Percentiles rank a stretch among this genome's conserved stretches.
Evolutionary conservation across 805 yeast genomes (phyloP).

Genomic region (Yarrowia sp.): DNA sequence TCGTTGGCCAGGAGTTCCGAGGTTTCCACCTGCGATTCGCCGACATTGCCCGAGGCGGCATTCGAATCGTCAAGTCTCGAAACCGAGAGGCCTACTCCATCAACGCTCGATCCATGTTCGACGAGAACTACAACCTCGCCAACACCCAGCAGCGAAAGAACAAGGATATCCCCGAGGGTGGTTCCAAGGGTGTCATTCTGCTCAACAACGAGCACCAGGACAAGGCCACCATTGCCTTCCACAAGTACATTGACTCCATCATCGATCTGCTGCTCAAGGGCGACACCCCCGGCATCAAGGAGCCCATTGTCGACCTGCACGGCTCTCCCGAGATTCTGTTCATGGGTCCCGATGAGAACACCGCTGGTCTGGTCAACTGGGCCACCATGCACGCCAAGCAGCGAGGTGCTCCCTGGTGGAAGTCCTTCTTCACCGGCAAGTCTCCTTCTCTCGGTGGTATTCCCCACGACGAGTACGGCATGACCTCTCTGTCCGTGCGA

Average conservation of each 20-base stretch:
- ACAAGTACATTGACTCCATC: conserved; percentile 90
- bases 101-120: conserved; percentile 87
- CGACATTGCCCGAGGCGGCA: conserved; percentile 98
- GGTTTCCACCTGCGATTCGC: conserved; percentile 97
- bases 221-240: conserved; percentile 82
- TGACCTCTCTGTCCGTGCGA: conserved; percentile 95
- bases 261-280: conserved; percentile 82
- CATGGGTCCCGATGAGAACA: conserved; percentile 99
- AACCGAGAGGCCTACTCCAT: conserved; percentile 82
- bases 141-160: conserved; percentile 95
- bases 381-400: conserved; percentile 91
- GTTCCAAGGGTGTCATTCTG: conserved; percentile 95
- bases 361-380: conserved; percentile 96
- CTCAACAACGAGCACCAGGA: conserved; percentile 74
- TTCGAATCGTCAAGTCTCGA: conserved; percentile 89
- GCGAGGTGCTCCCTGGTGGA: conserved; percentile 98
- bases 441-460: conserved; percentile 92
- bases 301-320: conserved; percentile 82
- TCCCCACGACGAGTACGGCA: conserved; percentile 97
- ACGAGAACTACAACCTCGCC: conserved; percentile 95
- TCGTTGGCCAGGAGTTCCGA: conserved; percentile 95
- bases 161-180: conserved; percentile 99
- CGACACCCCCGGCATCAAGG: conserved; percentile 76
- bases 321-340: conserved; percentile 87
- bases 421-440: conserved; percentile 96